Conservation (phyloP, 345 rosid genomes). For the Citrus sp. region DNA sequence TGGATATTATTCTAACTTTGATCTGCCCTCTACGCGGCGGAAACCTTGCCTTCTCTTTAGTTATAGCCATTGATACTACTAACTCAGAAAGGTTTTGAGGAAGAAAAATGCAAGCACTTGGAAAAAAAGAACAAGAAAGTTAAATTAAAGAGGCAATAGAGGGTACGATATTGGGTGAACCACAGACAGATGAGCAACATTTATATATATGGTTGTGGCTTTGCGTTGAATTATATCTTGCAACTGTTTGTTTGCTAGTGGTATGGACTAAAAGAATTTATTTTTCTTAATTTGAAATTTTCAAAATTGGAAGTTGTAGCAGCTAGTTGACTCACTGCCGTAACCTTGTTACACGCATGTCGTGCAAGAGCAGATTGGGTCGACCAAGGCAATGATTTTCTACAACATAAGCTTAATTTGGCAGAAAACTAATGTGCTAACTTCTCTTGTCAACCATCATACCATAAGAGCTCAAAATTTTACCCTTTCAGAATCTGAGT, state of each 20-base stretch:
- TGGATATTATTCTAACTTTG: constrained; percentile 20
- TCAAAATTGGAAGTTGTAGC: not conserved
- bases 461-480: not conserved
- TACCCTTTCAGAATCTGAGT: not conserved
- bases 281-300: not conserved
- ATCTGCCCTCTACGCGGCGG: constrained; percentile 39
- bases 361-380: not conserved
- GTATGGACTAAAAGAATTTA: not conserved
- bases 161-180: not conserved
- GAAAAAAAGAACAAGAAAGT: not conserved
- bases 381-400: not conserved
- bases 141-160: not conserved
- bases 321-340: not conserved
- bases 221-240: not conserved
- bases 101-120: not conserved
- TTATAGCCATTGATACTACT: not conserved
- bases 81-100: not conserved
- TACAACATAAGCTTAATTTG: not conserved
- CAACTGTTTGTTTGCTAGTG: not conserved
- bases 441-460: not conserved
- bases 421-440: no score
- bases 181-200: not conserved
- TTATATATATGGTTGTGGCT: not conserved
- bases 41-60: constrained; percentile 3
- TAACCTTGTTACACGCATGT: not conserved